phyloP scores from a whole-genome alignment of 2,329 filamentous ascomycete species.

The Ceratocystis papillata region DNA sequence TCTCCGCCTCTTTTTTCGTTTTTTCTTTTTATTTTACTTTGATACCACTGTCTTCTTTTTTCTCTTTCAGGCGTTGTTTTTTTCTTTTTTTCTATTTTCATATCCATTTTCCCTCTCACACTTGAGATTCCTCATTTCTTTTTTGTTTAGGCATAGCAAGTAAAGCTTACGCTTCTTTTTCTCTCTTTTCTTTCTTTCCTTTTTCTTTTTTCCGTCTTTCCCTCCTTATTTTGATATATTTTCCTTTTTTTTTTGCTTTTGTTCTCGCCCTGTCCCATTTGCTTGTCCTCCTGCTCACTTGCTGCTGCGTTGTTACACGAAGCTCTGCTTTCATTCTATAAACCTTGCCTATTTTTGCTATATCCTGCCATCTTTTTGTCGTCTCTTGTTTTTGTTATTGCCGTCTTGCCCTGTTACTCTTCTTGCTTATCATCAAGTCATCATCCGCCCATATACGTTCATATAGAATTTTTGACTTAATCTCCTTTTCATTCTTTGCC shows the following conservation, averaged over 20 bases:
- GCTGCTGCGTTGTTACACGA: not conserved
- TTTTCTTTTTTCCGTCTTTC: conserved; percentile 8
- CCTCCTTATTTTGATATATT: not conserved
- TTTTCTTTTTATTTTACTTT: not conserved
- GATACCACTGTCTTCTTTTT: not conserved
- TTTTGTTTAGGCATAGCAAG: not conserved
- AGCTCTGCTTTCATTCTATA: conserved; percentile 8
- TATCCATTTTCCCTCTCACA: not conserved
- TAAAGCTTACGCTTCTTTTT: not conserved
- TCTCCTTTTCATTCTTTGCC: not conserved
- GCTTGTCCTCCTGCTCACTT: no score
- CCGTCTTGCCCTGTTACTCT: not conserved
- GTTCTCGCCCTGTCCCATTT: not conserved
- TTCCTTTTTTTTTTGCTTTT: not conserved
- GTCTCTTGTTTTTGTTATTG: not conserved
- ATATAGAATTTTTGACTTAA: not conserved
- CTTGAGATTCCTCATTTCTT: not conserved
- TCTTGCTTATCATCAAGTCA: not conserved
- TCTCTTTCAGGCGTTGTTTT: not conserved
- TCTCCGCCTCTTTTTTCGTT: not conserved
- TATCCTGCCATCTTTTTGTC: not conserved
- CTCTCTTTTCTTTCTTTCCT: conserved; percentile 10
- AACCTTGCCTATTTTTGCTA: not conserved
- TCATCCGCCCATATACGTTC: not conserved
- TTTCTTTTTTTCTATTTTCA: not conserved